phyloP scores from a whole-genome alignment of 768 basidiomycete genomes.

The Nidularia pulvinata region DNA sequence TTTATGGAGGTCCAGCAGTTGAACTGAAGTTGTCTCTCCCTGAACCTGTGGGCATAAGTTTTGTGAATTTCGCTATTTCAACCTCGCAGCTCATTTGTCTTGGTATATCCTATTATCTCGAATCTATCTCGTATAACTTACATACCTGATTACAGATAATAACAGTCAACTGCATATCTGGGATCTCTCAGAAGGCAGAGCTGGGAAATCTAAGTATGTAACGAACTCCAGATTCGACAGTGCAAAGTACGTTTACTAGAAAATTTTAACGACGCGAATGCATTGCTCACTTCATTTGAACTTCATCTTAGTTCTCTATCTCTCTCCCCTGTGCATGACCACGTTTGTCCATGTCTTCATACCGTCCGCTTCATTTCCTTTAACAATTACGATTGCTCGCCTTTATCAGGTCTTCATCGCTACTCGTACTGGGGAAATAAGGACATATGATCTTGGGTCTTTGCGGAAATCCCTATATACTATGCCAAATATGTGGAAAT shows the following conservation, averaged over 20 bases:
- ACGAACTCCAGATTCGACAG: conserved; percentile 47
- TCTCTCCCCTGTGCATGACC: not conserved
- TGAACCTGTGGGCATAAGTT: conserved; percentile 46
- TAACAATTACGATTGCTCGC: conserved; percentile 28
- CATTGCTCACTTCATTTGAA: not conserved
- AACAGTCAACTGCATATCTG: too few relatives aligned
- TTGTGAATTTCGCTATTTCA: conserved; percentile 60
- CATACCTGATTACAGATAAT: too few relatives aligned
- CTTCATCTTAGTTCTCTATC: not conserved
- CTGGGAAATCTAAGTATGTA: conserved; percentile 10
- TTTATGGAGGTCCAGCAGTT: conserved; percentile 73
- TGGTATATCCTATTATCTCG: conserved; percentile 36
- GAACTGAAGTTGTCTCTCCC: conserved; percentile 46
- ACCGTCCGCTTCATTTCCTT: conserved; percentile 69
- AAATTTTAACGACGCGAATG: not conserved
- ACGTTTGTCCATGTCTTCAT: conserved; percentile 27
- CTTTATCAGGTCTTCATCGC: conserved; percentile 42
- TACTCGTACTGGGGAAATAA: conserved; percentile 55
- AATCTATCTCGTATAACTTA: too few relatives aligned
- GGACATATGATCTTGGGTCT: conserved; percentile 77
- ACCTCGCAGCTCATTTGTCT: conserved; percentile 58
- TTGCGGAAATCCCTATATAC: conserved; percentile 63
- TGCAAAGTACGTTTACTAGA: conserved; percentile 28
- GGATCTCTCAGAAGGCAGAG: too few relatives aligned
- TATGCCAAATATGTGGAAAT: conserved; percentile 76